phyloP scores from a whole-genome alignment of 202 grass and related monocot species.

The Carex arenaria region DNA sequence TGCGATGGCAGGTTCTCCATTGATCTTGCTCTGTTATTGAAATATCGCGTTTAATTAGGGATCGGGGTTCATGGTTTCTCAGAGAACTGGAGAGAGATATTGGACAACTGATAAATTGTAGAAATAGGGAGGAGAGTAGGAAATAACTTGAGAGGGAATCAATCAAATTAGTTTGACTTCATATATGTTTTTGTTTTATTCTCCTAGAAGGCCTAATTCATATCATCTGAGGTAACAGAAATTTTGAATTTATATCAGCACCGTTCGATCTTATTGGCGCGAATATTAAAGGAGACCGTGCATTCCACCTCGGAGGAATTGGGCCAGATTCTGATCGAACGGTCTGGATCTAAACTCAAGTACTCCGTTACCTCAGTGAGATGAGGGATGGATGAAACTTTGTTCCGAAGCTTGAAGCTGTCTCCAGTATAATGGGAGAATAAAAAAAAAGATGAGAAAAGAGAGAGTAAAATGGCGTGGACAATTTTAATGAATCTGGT shows the following conservation, averaged over 20 bases:
- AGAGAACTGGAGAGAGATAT: background rate
- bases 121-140: background rate
- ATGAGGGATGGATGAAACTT: background rate
- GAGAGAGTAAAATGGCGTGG: background rate
- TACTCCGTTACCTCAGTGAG: background rate
- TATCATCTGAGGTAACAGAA: too few relatives aligned
- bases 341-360: too few relatives aligned
- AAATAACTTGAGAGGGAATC: too few relatives aligned
- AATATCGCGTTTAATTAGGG: background rate
- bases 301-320: too few relatives aligned
- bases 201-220: background rate
- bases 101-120: background rate
- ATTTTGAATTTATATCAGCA: too few relatives aligned
- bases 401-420: constrained; percentile 14
- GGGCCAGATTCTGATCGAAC: too few relatives aligned
- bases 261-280: too few relatives aligned
- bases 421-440: constrained; percentile 2
- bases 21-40: background rate
- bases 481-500: background rate
- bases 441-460: too few relatives aligned
- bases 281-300: too few relatives aligned
- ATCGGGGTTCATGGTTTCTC: constrained; percentile 1
- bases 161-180: constrained; percentile 15
- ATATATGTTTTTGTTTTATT: constrained; percentile 7
- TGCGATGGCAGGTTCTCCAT: constrained; percentile 81